A percentile compares a stretch with the other conserved stretches of the same genome.
These are phyloP conservation scores for Petunia hybrid DNA, from an alignment of 305 asterid species.

Conservation along the genomic window DNA sequence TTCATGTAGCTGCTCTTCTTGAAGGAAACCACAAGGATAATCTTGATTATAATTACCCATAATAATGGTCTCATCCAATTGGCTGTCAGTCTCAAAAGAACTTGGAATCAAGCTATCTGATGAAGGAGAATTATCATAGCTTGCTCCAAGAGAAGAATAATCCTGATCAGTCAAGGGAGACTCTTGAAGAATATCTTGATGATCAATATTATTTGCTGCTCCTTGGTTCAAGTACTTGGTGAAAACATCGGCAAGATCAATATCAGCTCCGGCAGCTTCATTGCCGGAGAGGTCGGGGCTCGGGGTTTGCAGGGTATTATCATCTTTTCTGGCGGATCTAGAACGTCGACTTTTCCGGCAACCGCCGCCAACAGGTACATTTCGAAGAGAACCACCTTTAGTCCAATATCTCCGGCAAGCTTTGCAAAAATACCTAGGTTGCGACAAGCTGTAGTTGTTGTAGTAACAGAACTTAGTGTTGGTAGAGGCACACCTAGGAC, in stretches of 20 bases:
- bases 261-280: conserved; percentile 40
- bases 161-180: conserved; percentile 24
- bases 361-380: conserved; percentile 80
- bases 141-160: conserved; percentile 53
- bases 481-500: conserved; percentile 88
- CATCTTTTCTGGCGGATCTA: conserved; percentile 41
- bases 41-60: conserved; percentile 35
- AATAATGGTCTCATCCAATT: conserved; percentile 34
- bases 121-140: conserved; percentile 48
- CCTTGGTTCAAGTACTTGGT: conserved; percentile 64
- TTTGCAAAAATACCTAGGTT: conserved; percentile 92
- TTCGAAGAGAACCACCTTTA: conserved; percentile 81
- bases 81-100: conserved; percentile 45
- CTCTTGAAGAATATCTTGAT: conserved; percentile 37
- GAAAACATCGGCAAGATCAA: conserved; percentile 74
- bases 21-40: conserved; percentile 27
- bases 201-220: conserved; percentile 28
- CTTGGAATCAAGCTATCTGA: conserved; percentile 43
- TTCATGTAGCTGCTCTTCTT: conserved; percentile 37
- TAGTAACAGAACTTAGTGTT: conserved; percentile 85
- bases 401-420: conserved; percentile 90
- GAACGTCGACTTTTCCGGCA: conserved; percentile 72
- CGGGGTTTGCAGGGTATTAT: conserved; percentile 25
- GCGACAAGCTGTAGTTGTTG: conserved; percentile 87
- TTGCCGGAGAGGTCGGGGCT: background rate